Evolutionary conservation across 169 alveolate species (phyloP).

Genomic region (Eimeria acervulina): DNA sequence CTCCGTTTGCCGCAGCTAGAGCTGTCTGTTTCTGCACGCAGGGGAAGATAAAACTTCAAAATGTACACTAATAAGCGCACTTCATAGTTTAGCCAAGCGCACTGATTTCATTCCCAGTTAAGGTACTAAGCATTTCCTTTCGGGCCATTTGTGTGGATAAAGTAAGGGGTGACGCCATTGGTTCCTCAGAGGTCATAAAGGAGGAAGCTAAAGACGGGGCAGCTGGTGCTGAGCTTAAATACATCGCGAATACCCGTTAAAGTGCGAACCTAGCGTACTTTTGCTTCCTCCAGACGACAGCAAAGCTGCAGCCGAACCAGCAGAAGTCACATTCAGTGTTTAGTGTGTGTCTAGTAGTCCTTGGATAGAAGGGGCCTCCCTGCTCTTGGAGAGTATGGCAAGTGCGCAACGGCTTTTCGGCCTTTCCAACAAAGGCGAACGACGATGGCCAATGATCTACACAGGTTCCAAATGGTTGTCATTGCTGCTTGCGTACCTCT

Average conservation of each 20-base stretch:
- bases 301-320: conserved; percentile 22
- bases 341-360: neutral
- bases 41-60: neutral
- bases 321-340: conserved; percentile 17
- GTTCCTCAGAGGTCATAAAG: neutral
- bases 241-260: neutral
- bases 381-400: neutral
- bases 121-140: neutral
- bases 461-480: neutral
- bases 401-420: neutral
- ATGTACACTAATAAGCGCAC: neutral
- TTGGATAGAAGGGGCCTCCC: neutral
- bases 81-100: neutral
- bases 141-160: neutral
- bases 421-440: neutral
- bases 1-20: conserved; percentile 19
- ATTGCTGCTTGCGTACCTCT: neutral
- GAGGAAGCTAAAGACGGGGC: neutral
- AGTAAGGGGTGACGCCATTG: neutral
- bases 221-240: neutral
- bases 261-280: neutral
- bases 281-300: conserved; percentile 56
- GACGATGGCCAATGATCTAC: neutral
- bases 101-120: neutral
- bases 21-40: conserved; percentile 62